Percentiles rank a stretch among this genome's conserved stretches.
Conservation (phyloP, 345 rosid genomes). For the Gossypium raimondii region DNA sequence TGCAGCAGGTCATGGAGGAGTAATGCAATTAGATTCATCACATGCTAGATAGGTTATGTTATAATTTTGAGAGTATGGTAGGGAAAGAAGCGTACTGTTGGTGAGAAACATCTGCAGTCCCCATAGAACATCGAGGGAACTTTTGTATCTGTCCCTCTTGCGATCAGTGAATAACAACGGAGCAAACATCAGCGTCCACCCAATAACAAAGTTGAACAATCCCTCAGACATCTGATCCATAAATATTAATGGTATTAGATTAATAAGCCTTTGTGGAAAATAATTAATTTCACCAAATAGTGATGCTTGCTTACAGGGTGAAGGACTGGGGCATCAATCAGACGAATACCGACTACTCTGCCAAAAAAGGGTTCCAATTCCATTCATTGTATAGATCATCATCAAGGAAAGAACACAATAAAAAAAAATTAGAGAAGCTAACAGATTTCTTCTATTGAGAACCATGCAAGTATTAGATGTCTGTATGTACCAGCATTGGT, state of each 20-base stretch:
- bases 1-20: conserved; percentile 19
- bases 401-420: background rate
- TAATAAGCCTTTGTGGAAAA: background rate
- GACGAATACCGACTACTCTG: conserved; percentile 69
- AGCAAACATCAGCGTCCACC: conserved; percentile 98
- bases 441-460: background rate
- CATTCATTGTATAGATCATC: background rate
- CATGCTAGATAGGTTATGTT: conserved; percentile 3
- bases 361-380: conserved; percentile 33
- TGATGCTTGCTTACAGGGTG: conserved; percentile 71
- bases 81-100: conserved; percentile 49
- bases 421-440: background rate
- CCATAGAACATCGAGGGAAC: conserved; percentile 79
- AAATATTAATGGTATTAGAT: conserved; percentile 6
- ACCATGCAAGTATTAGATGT: background rate
- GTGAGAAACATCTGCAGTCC: conserved; percentile 94
- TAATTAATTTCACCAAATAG: background rate
- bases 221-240: conserved; percentile 74
- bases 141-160: conserved; percentile 67
- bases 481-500: conserved; percentile 52
- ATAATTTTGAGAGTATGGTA: conserved; percentile 16
- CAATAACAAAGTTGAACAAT: conserved; percentile 85
- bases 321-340: conserved; percentile 72
- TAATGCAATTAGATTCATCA: background rate
- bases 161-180: conserved; percentile 82